phyloP scores from a whole-genome alignment of 2,329 filamentous ascomycete species.

The Aspergillus fumigatiaffinis region DNA sequence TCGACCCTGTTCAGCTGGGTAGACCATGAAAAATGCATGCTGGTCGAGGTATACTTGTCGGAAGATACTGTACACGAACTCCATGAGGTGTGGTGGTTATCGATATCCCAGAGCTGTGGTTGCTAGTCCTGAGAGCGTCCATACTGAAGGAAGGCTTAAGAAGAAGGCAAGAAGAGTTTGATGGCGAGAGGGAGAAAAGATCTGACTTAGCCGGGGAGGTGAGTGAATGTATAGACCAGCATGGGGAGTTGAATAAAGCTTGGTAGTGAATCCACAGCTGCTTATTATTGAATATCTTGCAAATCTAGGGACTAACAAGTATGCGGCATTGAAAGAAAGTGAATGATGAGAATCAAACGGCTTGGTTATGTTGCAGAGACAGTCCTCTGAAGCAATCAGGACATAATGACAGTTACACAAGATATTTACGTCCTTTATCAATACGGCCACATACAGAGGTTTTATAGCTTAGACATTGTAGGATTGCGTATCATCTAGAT shows the following conservation, averaged over 20 bases:
- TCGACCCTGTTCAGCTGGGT: neutral
- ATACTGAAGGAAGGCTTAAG: neutral
- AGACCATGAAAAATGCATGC: neutral
- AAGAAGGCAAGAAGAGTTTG: neutral
- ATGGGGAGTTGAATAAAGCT: too few relatives aligned
- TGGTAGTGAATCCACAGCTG: neutral
- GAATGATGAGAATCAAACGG: neutral
- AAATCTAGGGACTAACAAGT: neutral
- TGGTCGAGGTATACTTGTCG: too few relatives aligned
- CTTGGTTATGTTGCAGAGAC: neutral
- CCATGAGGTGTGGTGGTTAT: too few relatives aligned
- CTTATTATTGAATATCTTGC: neutral
- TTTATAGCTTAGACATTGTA: too few relatives aligned
- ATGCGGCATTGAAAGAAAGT: neutral
- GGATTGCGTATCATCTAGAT: too few relatives aligned
- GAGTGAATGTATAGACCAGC: too few relatives aligned
- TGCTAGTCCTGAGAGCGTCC: neutral
- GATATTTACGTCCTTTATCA: too few relatives aligned
- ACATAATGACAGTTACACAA: neutral
- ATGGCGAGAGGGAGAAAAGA: too few relatives aligned
- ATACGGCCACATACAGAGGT: too few relatives aligned
- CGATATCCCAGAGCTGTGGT: neutral
- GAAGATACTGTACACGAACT: too few relatives aligned
- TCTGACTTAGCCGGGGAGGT: neutral
- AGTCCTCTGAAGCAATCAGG: too few relatives aligned